These are phyloP conservation scores for Morella rubra DNA, from an alignment of 306 rosid genomes.

Conservation along the genomic window DNA sequence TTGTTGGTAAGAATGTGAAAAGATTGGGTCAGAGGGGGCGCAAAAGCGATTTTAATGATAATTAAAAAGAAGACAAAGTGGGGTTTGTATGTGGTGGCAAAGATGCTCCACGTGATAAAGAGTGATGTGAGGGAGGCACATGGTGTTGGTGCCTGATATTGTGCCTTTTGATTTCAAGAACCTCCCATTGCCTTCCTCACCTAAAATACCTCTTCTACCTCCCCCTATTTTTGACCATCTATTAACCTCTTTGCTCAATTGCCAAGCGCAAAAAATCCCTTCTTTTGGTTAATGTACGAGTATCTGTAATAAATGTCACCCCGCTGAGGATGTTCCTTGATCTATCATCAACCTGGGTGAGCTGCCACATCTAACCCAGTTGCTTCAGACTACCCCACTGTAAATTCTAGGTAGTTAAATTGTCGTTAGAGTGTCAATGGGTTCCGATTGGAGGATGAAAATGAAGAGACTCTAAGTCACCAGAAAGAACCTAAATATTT, in stretches of 20 bases:
- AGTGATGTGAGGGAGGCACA: slow-evolving; percentile 51
- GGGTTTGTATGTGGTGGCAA: slow-evolving; percentile 52
- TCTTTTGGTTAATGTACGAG: background rate
- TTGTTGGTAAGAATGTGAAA: slow-evolving; percentile 6
- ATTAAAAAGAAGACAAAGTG: slow-evolving; percentile 40
- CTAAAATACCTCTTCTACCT: background rate
- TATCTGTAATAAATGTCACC: background rate
- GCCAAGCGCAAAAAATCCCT: slow-evolving; percentile 9
- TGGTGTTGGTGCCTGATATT: slow-evolving; percentile 34
- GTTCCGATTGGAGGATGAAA: background rate
- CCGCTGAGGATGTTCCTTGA: slow-evolving; percentile 1
- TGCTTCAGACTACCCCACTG: background rate
- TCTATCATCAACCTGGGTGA: background rate
- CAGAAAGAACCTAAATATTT: background rate
- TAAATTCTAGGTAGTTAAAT: background rate
- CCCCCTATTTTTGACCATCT: too few relatives aligned
- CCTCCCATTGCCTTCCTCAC: slow-evolving; percentile 14
- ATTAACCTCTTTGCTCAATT: background rate
- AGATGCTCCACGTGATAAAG: slow-evolving; percentile 66
- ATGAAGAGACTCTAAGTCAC: background rate
- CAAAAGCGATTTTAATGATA: slow-evolving; percentile 31
- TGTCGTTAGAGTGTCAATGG: background rate
- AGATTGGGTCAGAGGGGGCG: background rate
- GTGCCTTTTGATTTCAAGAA: slow-evolving; percentile 4
- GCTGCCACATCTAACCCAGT: background rate